These are phyloP conservation scores for Scleroderma bovista DNA, from an alignment of 768 basidiomycete genomes.

Conservation along the genomic window DNA sequence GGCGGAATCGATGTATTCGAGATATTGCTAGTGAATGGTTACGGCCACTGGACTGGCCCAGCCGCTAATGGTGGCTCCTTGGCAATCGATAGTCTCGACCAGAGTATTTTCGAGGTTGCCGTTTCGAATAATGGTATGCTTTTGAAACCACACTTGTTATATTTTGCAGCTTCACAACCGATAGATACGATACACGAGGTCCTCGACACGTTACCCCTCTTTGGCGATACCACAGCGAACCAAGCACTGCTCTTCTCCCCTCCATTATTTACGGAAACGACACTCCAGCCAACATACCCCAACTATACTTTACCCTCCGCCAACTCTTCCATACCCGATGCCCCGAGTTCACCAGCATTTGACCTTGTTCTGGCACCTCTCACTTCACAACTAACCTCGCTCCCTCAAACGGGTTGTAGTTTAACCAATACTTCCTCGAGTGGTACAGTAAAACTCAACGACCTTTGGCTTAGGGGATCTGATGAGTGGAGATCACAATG, in stretches of 20 bases:
- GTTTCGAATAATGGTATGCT: slow-evolving; percentile 42
- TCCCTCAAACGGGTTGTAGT: slow-evolving; percentile 57
- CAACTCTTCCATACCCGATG: slow-evolving; percentile 41
- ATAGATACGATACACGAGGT: slow-evolving; percentile 46
- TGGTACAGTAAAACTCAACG: slow-evolving; percentile 38
- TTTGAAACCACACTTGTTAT: background rate
- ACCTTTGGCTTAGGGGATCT: slow-evolving; percentile 51
- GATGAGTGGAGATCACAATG: slow-evolving; percentile 68
- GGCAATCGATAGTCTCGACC: slow-evolving; percentile 36
- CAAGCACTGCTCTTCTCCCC: slow-evolving; percentile 72
- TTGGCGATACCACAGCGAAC: slow-evolving; percentile 72
- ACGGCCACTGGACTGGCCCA: slow-evolving; percentile 46
- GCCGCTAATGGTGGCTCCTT: slow-evolving; percentile 47
- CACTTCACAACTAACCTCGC: slow-evolving; percentile 32
- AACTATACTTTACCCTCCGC: slow-evolving; percentile 70
- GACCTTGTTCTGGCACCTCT: slow-evolving; percentile 55
- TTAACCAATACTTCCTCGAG: slow-evolving; percentile 36
- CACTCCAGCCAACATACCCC: slow-evolving; percentile 48
- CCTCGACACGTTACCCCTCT: slow-evolving; percentile 41
- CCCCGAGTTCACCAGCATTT: slow-evolving; percentile 42
- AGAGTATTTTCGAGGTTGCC: slow-evolving; percentile 52
- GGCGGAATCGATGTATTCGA: slow-evolving; percentile 42
- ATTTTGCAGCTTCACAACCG: background rate
- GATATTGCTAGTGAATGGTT: slow-evolving; percentile 42
- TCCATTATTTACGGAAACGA: slow-evolving; percentile 33